Evolutionary conservation across 1,139 yeast species (phyloP).

Genomic region (Kurtzmaniella quercitrusa): DNA sequence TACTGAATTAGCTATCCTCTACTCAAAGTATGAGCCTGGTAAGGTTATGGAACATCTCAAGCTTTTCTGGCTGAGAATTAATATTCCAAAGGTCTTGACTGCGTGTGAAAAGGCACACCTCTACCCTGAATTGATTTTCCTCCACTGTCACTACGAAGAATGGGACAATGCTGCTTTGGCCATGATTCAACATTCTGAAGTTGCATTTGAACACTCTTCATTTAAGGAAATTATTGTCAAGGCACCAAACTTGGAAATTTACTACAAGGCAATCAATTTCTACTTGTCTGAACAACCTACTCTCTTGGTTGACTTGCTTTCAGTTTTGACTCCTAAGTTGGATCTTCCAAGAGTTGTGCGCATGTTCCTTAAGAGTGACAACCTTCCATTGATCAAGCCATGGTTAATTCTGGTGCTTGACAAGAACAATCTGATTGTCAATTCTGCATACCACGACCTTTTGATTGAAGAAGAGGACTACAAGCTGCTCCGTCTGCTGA

Average conservation of each 20-base stretch:
- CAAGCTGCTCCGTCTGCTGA: constrained; percentile 81
- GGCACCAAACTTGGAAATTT: constrained; percentile 93
- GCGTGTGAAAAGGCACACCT: constrained; percentile 93
- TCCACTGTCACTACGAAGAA: constrained; percentile 97
- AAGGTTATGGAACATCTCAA: constrained; percentile 95
- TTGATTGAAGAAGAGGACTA: constrained; percentile 96
- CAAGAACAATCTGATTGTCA: constrained; percentile 87
- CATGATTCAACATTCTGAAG: constrained; percentile 94
- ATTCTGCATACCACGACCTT: constrained; percentile 91
- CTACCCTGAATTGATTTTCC: constrained; percentile 94
- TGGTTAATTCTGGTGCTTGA: constrained; percentile 88
- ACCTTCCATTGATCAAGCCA: constrained; percentile 92
- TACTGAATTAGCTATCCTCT: constrained; percentile 88
- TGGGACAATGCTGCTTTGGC: constrained; percentile 99
- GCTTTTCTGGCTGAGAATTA: constrained; percentile 96
- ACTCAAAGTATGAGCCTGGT: constrained; percentile 86
- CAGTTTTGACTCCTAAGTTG: constrained; percentile 84
- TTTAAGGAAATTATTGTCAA: constrained; percentile 94
- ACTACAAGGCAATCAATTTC: constrained; percentile 94
- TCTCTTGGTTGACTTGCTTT: constrained; percentile 77
- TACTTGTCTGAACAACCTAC: constrained; percentile 92
- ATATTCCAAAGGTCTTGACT: constrained; percentile 93
- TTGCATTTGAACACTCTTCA: constrained; percentile 88
- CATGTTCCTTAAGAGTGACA: constrained; percentile 92
- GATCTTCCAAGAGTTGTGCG: constrained; percentile 95